These are phyloP conservation scores for Tetradesmus lagerheimii DNA, from an alignment of 139 green algal genomes.

Conservation along the genomic window DNA sequence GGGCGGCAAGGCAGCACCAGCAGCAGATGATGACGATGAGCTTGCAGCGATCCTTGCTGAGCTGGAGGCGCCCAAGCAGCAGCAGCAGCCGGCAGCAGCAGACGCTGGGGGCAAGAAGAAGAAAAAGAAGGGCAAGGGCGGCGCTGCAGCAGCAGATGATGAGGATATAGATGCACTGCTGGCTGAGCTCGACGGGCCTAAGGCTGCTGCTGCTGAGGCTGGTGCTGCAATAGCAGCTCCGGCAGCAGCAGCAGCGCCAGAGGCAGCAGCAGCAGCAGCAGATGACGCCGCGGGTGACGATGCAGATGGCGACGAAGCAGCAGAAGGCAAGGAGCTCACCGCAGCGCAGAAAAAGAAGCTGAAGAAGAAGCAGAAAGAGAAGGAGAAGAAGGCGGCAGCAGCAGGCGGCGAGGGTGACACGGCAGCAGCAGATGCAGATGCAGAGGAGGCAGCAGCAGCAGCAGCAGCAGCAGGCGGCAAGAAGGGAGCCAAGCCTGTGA, in stretches of 20 bases:
- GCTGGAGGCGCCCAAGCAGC: slow-evolving; percentile 69
- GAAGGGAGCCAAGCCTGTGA: slow-evolving; percentile 72
- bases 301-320: slow-evolving; percentile 49
- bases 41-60: slow-evolving; percentile 80
- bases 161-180: slow-evolving; percentile 81
- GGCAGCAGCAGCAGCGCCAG: slow-evolving; percentile 43
- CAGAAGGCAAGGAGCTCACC: slow-evolving; percentile 69
- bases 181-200: slow-evolving; percentile 73
- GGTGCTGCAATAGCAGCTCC: slow-evolving; percentile 35
- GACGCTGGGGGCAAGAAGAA: slow-evolving; percentile 56
- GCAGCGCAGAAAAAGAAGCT: slow-evolving; percentile 89
- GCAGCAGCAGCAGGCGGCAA: slow-evolving; percentile 49
- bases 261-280: slow-evolving; percentile 33
- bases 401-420: slow-evolving; percentile 32
- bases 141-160: slow-evolving; percentile 60
- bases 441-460: slow-evolving; percentile 51
- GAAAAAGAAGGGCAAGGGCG: slow-evolving; percentile 50
- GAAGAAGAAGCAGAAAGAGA: slow-evolving; percentile 88
- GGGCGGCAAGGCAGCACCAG: slow-evolving; percentile 55
- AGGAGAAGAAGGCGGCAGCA: slow-evolving; percentile 77
- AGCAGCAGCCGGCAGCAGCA: slow-evolving; percentile 40
- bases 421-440: slow-evolving; percentile 45
- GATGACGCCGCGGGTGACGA: slow-evolving; percentile 44
- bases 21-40: slow-evolving; percentile 70
- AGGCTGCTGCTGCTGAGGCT: slow-evolving; percentile 37